Base-by-base conservation (phyloP, 208 protist genomes). In the Phytomonas francai region DNA sequence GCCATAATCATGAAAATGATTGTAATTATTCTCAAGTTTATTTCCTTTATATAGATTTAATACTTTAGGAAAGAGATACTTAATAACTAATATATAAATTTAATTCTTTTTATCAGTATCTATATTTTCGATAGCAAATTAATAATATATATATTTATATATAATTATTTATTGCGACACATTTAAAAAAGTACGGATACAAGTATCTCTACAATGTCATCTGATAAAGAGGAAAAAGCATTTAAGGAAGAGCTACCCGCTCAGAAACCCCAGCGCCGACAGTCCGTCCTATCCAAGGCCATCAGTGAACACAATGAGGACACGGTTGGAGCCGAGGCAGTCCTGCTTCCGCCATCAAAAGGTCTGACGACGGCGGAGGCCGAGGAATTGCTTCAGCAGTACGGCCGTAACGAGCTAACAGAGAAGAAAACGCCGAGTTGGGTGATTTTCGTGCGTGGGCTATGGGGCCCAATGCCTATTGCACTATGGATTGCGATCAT, bases 401-500 rank as follows among this genome's bases (percentile, higher is more conserved):
- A 91, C 74, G 88, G 88, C 30, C 70, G 74, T 56, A 94, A 92
- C 73, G 83, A 90, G 68, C 78, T 92, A 36, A 81, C 81, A 51
- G 79, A 88, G 70, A 88, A 87, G 77, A 84, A 72, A 69, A 89
- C 84, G 59, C 84, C 86, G 71, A 83, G 80, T 58, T 94, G 82
- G 85, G 63, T 88, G 67, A 91, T 92, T 67, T 93, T 88, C 76
- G 34, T 91, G 42, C 78, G 83, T 32, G 79, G 83, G 66, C 78
- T 96, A 63, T 92, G 85, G 85, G 88, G 84, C 68, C 88, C 88
- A 34, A 94, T 94, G 88, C 86, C 91, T 12, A 83, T 87, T 49
- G 83, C 85, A 49, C 79, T 96, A 73, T 96, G 91, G 91, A 71
- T 96, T n/a, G 91, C 88, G 59, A 87, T 96, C 64, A 83, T 92